These are phyloP conservation scores for Suillus cothurnatus DNA, from an alignment of 768 basidiomycete genomes.

Conservation along the genomic window DNA sequence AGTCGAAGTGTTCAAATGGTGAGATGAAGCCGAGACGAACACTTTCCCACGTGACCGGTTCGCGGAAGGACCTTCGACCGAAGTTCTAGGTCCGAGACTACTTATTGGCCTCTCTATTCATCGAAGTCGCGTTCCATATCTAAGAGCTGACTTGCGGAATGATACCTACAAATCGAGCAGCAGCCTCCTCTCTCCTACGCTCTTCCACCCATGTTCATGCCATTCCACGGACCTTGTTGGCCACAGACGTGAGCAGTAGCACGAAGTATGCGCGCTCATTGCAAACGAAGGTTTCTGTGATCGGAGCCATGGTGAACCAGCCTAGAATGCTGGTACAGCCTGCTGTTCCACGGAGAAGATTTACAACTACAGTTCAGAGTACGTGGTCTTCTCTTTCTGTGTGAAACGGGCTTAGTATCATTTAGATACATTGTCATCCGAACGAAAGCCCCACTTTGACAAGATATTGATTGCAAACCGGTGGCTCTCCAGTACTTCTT, in stretches of 20 bases:
- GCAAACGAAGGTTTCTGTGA: background rate
- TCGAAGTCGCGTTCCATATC: background rate
- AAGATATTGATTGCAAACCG: slow-evolving; percentile 93
- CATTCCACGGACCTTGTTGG: slow-evolving; percentile 1
- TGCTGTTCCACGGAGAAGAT: slow-evolving; percentile 11
- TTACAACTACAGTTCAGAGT: slow-evolving; percentile 24
- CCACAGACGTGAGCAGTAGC: background rate
- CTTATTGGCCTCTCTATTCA: background rate
- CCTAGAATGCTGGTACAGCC: slow-evolving; percentile 1
- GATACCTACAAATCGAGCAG: slow-evolving; percentile 34
- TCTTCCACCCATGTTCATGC: background rate
- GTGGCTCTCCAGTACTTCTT: slow-evolving; percentile 37
- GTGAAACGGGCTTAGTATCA: background rate
- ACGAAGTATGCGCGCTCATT: slow-evolving; percentile 3
- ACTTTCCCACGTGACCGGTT: background rate
- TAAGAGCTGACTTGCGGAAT: slow-evolving; percentile 12
- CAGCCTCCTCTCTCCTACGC: slow-evolving; percentile 25
- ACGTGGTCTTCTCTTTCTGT: slow-evolving; percentile 6
- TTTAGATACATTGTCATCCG: slow-evolving; percentile 1
- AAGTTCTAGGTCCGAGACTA: background rate
- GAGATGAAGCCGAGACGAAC: background rate
- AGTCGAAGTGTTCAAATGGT: background rate
- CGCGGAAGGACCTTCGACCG: slow-evolving; percentile 2
- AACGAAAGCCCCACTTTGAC: slow-evolving; percentile 66
- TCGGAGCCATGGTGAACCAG: background rate